Percentiles rank a stretch among this genome's conserved stretches.
These are phyloP conservation scores for Taiwanofungus camphoratus DNA, from an alignment of 1,284 basidiomycete genomes.

Conservation along the genomic window DNA sequence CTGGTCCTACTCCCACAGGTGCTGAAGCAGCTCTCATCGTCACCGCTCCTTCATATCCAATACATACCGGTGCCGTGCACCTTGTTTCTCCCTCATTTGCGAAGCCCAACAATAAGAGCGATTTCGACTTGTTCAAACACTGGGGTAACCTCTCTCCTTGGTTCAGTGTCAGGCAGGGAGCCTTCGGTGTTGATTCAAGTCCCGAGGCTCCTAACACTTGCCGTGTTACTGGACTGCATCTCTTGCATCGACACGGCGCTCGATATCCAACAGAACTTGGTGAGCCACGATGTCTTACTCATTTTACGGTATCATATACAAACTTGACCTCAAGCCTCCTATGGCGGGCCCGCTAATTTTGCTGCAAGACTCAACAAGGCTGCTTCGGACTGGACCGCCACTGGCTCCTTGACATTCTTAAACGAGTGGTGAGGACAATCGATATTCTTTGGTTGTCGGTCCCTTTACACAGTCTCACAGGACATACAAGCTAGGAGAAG, in stretches of 20 bases:
- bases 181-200: constrained; percentile 70
- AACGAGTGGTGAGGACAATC: constrained; percentile 56
- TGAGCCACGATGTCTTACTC: constrained; percentile 28
- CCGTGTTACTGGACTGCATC: constrained; percentile 64
- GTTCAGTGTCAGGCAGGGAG: constrained; percentile 65
- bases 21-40: constrained; percentile 73
- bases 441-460: constrained; percentile 1
- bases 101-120: constrained; percentile 19
- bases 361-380: constrained; percentile 50
- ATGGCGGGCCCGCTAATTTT: constrained; percentile 63
- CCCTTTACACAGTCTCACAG: constrained; percentile 32
- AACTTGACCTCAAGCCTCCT: constrained; percentile 37
- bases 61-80: constrained; percentile 65
- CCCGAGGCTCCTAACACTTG: constrained; percentile 69
- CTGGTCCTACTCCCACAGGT: constrained; percentile 81
- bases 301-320: neutral
- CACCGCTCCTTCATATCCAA: constrained; percentile 73
- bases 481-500: constrained; percentile 79
- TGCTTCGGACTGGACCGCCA: constrained; percentile 54
- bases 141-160: constrained; percentile 87
- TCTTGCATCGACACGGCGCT: constrained; percentile 78
- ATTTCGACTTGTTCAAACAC: constrained; percentile 62
- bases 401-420: constrained; percentile 64
- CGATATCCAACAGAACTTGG: constrained; percentile 73
- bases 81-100: constrained; percentile 44